phyloP scores from a whole-genome alignment of 805 yeast species.

The Blastobotrys attinorum region DNA sequence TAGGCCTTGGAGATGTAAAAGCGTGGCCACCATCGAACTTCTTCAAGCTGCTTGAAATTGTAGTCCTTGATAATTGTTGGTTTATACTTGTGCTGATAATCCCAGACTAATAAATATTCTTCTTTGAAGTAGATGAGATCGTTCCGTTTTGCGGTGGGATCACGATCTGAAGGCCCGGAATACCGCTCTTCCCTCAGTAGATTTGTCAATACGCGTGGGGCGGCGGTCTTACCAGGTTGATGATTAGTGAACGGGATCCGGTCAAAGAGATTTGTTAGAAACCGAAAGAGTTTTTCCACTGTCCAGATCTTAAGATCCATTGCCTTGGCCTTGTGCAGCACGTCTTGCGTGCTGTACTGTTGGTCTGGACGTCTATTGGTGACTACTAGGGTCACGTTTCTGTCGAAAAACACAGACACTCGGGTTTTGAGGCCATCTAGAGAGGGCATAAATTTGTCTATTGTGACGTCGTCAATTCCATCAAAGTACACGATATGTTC shows the following conservation, averaged over 20 bases:
- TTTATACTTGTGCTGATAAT: slow-evolving; percentile 64
- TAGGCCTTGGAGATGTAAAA: slow-evolving; percentile 60
- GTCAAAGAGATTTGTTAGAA: slow-evolving; percentile 44
- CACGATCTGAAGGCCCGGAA: slow-evolving; percentile 82
- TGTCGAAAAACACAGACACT: slow-evolving; percentile 51
- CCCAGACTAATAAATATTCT: slow-evolving; percentile 71
- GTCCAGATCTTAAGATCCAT: slow-evolving; percentile 78
- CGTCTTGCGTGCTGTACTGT: slow-evolving; percentile 43
- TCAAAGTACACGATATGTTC: slow-evolving; percentile 58
- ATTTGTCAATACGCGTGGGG: slow-evolving; percentile 41
- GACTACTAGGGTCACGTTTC: slow-evolving; percentile 66
- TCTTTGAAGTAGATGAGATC: slow-evolving; percentile 77
- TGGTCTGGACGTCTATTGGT: slow-evolving; percentile 48
- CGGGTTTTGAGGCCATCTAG: slow-evolving; percentile 30
- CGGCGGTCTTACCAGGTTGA: not conserved
- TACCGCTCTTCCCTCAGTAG: slow-evolving; percentile 77
- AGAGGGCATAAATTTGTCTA: slow-evolving; percentile 22
- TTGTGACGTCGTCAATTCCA: slow-evolving; percentile 29
- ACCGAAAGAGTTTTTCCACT: slow-evolving; percentile 74
- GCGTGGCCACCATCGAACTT: slow-evolving; percentile 47
- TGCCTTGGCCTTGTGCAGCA: slow-evolving; percentile 53
- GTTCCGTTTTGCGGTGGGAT: slow-evolving; percentile 75
- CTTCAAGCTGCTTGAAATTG: slow-evolving; percentile 34
- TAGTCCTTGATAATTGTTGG: slow-evolving; percentile 84
- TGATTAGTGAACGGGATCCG: not conserved